A percentile compares a stretch with the other conserved stretches of the same genome.
phyloP scores from a whole-genome alignment of 2,329 filamentous ascomycete species.

The Coniella lustricola region DNA sequence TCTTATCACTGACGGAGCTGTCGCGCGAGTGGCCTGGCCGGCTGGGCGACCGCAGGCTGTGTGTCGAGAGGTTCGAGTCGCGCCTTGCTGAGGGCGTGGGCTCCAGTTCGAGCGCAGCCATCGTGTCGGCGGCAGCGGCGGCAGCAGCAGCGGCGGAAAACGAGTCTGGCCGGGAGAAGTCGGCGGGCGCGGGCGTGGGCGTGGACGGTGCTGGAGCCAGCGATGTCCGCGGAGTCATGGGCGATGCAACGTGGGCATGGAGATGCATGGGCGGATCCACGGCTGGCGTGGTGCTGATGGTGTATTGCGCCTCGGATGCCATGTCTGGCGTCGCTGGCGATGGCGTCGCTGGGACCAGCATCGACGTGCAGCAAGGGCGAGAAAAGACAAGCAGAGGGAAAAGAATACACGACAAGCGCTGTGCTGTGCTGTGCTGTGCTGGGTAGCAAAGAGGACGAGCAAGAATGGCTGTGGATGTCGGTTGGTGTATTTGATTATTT shows the following conservation, averaged over 20 bases:
- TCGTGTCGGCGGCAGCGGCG: conserved; percentile 7
- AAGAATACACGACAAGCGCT: not conserved
- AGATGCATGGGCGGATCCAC: conserved; percentile 11
- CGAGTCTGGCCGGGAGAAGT: not conserved
- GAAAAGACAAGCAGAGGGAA: not conserved
- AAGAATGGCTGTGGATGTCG: not conserved
- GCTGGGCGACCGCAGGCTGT: conserved; percentile 28
- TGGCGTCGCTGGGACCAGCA: too few relatives aligned
- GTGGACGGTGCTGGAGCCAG: conserved; percentile 5
- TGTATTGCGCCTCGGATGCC: not conserved
- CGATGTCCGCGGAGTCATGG: conserved; percentile 2
- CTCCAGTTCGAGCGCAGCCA: conserved; percentile 47
- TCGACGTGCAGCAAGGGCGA: not conserved
- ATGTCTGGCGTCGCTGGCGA: too few relatives aligned
- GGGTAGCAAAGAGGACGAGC: not conserved
- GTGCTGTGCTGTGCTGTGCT: too few relatives aligned
- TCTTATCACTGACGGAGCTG: conserved; percentile 58
- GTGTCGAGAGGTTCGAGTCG: conserved; percentile 17
- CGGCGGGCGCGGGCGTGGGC: conserved; percentile 3
- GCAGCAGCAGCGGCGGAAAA: too few relatives aligned
- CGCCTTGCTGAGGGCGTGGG: conserved; percentile 28
- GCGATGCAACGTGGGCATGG: conserved; percentile 10
- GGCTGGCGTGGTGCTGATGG: not conserved
- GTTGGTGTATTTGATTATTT: too few relatives aligned
- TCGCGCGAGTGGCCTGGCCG: conserved; percentile 41